Base-by-base conservation (phyloP, 2,329 filamentous ascomycete species). In the Claviceps sp. region DNA sequence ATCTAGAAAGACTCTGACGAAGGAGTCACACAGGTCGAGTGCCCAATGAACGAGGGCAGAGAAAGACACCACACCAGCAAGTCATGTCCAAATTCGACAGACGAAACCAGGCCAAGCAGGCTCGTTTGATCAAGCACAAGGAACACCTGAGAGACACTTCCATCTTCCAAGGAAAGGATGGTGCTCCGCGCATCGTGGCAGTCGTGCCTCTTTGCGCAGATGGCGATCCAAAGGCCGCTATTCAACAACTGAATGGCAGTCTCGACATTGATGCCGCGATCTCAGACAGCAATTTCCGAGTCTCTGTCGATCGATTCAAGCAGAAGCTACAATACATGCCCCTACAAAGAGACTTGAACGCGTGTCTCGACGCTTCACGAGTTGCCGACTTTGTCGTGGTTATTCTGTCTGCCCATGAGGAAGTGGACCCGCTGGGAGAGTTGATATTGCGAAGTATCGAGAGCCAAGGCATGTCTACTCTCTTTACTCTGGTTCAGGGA, bases 11-110 rank as follows among this genome's bases (percentile, higher is more conserved):
- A 5, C 22, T 18, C 49, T 50, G 22, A 50, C 34, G 13, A 18
- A n/a, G 9, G 49, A 16, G 6, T 18, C 20, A 3, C 26, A 38
- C 30, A 93, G 88, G 90, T 65, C 93, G 93, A 68, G 78, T 91
- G 48, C 84, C 76, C 52, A 72, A 80, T 62, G 87, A 95, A 64
- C 81, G 77, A 61, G 84, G 84, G 55, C 75, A 76, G 61, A 82
- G 91, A 63, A 94, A 88, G 69, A 95, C 91, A 16, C 88, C 88
- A 52, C 89, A 95, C 67, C 93, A 98, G 67, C 89, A 95, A 72
- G 81, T 96, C 71, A 91, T 96, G 87, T 95, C 89, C 54, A 98
- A 97, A 71, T 79, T 98, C 67, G 89, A 95, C 69, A 85, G 93
- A 54, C 84, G 89, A 61, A 97, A 98, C 69, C 89, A 95, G 73